Evolutionary conservation across 2,329 filamentous ascomycete genomes (phyloP), one percentile per base, ranked within the genome.

Genomic region (Phialemoniopsis sp.): DNA sequence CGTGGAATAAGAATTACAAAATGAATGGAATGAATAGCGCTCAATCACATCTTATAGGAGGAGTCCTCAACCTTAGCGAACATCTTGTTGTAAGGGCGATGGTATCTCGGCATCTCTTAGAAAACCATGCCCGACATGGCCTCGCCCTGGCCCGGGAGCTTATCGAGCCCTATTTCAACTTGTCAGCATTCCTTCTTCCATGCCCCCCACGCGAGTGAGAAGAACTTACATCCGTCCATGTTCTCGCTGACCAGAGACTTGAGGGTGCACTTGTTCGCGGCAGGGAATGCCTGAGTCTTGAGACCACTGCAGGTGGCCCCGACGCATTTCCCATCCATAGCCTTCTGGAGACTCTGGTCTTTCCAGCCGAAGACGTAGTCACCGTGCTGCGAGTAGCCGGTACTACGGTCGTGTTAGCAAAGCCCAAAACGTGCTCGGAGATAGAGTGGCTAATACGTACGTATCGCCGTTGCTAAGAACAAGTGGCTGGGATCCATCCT

Each of bases 351-450:
- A 2, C 60, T 50, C 38, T 66, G 59, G 37, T 60, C 62, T 44
- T 65, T 60, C 63, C 63, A 65, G 8, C 62, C 62, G 39, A 65
- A 65, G 2, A 66, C 51, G 40, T 66, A 67, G 40, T 67, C 64
- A 7, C 57, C 62, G 42, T 66, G 62, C 34, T 59, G 57, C 2
- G 61, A 61, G 41, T 58, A 62, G 9, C 63, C 62, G 3, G 56
- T 64, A 21, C 38, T 45, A 41, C 59, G 56, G 15, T 54, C 55
- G 33, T 52, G 19, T 36, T 28, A 29, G n/a, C 3, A 36, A 15
- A 26, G 19, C 16, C 21, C 21, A 26, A 26, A 26, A 26, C 21
- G 21, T 26, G 21, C 21, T 26, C 21, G 8, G 32, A 30, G 28
- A 26, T 26, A 26, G 21, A 26, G 21, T 26, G 21, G 21, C 21